Evolutionary conservation across 2,329 filamentous ascomycete species (phyloP).

Genomic region (Aureobasidium lini): DNA sequence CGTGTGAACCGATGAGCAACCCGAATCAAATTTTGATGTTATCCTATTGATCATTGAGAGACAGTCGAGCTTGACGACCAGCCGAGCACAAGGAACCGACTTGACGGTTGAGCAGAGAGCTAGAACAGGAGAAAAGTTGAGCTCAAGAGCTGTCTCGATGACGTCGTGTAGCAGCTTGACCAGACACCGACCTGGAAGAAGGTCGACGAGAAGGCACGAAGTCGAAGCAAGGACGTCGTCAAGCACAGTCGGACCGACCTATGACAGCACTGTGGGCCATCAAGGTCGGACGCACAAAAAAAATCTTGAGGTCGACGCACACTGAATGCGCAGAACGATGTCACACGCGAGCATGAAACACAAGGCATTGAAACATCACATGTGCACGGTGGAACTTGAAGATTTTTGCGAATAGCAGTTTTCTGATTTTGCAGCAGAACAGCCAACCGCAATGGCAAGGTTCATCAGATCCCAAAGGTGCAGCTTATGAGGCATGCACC

Average conservation of each 20-base stretch:
- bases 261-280: conserved; percentile 9
- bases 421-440: conserved; percentile 13
- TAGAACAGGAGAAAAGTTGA: no score
- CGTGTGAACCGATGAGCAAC: no score
- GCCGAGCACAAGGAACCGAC: no score
- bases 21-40: no score
- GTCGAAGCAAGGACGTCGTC: not conserved
- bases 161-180: no score
- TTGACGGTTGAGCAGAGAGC: no score
- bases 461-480: conserved; percentile 1
- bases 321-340: not conserved
- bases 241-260: not conserved
- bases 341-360: not conserved
- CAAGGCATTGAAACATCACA: not conserved
- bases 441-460: conserved; percentile 11
- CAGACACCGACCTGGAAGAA: no score
- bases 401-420: conserved; percentile 13
- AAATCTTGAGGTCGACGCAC: not conserved
- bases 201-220: not conserved
- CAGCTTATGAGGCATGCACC: conserved; percentile 6
- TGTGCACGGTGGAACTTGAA: not conserved
- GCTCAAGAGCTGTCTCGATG: no score
- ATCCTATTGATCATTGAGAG: no score
- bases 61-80: no score
- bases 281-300: conserved; percentile 1